Conservation (phyloP, 768 basidiomycete species). For the Naganishia kalamii region DNA sequence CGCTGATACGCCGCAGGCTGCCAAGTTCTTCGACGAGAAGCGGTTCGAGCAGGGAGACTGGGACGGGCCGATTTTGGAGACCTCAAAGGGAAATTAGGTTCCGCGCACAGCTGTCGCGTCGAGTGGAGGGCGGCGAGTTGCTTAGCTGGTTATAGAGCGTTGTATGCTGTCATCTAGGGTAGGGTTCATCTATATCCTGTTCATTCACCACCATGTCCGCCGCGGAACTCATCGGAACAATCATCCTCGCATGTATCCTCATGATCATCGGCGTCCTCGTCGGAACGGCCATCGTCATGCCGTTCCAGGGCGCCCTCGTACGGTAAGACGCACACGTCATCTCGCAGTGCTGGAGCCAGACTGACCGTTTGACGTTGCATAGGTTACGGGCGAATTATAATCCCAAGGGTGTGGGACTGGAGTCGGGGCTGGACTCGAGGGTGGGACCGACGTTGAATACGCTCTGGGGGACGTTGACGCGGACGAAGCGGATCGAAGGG, state of each 20-base stretch:
- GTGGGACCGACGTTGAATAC: slow-evolving; percentile 44
- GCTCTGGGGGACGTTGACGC: slow-evolving; percentile 36
- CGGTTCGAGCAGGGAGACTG: slow-evolving; percentile 40
- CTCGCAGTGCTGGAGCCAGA: neutral
- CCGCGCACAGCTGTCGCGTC: too few species aligned
- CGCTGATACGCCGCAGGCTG: slow-evolving; percentile 24
- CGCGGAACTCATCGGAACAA: slow-evolving; percentile 37
- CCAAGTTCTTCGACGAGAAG: slow-evolving; percentile 42
- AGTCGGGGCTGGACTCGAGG: slow-evolving; percentile 39
- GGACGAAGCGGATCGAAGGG: slow-evolving; percentile 45
- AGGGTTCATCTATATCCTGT: neutral
- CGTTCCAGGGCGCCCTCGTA: slow-evolving; percentile 44
- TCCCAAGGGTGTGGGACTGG: slow-evolving; percentile 43
- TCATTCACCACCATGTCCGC: neutral
- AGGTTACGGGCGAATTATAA: slow-evolving; percentile 45
- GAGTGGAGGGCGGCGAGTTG: too few species aligned
- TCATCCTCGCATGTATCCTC: slow-evolving; percentile 38
- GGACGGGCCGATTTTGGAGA: slow-evolving; percentile 28
- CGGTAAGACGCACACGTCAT: slow-evolving; percentile 2
- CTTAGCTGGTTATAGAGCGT: too few species aligned
- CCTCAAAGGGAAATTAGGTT: too few species aligned
- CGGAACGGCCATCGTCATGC: slow-evolving; percentile 42
- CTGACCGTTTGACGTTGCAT: neutral
- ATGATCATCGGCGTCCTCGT: slow-evolving; percentile 39
- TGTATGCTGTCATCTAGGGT: too few species aligned